Base-by-base conservation (phyloP, 179 eudicot species). In the Drosera spatulata region DNA sequence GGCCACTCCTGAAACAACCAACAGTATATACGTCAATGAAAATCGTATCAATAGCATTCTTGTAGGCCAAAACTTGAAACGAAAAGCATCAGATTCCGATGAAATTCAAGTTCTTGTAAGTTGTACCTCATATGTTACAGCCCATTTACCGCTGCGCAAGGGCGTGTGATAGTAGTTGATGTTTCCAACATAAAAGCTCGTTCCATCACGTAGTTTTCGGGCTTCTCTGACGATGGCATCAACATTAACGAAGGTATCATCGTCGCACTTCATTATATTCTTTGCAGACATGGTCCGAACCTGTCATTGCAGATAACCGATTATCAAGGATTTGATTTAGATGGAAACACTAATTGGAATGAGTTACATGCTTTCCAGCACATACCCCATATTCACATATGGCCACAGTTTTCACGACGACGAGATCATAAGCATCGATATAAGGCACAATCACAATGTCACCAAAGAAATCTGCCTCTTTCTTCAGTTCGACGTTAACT, bases 91-190 rank as follows among this genome's bases (percentile, higher is more conserved):
- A 22, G 33, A 22, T 22, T 22, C 33, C 33, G 33, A 22, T 22
- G 33, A 22, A 22, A 0, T 22, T 90, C 41, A 22, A 22, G 33
- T 22, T 22, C 33, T 22, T 22, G 33, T 22, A 22, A 22, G 33
- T 22, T 22, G 33, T 90, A 90, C 95, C 33, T 22, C 33, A 22
- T 22, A 22, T 22, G 33, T 22, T 0, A 22, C 33, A 22, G 33
- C 33, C 33, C 90, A 86, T 86, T 86, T 86, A 49, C 97, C 97
- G 69, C 69, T 47, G 63, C 97, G 97, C 45, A 82, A 66, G 65
- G 97, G 95, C 79, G 80, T 87, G 69, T 89, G 97, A 65, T 84
- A 79, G 81, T 77, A 89, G 71, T 89, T 89, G 59, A 89, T 84
- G 68, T 89, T 89, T 60, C 97, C 97, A 46, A 89, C 71, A 69